phyloP scores from a whole-genome alignment of 2,329 filamentous ascomycete genomes.

The Podosphaera xanthii region DNA sequence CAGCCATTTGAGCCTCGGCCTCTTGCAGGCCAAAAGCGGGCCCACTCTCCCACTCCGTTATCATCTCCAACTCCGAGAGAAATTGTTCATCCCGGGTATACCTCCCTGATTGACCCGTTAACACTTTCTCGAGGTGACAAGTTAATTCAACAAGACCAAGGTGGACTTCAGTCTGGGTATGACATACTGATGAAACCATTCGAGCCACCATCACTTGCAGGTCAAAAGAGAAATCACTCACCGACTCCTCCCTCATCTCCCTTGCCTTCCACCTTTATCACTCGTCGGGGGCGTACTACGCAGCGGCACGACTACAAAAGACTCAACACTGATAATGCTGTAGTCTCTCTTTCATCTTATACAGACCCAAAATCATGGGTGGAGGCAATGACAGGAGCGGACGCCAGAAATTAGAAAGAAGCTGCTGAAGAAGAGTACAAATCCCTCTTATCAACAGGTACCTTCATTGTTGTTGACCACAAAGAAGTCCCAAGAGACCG shows the following conservation, averaged over 20 bases:
- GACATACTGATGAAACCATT: background rate
- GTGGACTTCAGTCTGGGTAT: background rate
- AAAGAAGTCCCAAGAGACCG: no score
- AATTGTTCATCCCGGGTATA: background rate
- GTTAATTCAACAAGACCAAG: background rate
- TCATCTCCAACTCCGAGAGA: background rate
- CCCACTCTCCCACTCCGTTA: background rate
- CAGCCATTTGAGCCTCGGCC: background rate
- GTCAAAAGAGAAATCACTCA: background rate
- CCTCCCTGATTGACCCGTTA: background rate
- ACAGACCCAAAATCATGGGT: background rate
- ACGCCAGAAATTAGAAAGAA: background rate
- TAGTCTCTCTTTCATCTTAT: background rate
- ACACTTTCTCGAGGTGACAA: background rate
- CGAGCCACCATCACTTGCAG: background rate
- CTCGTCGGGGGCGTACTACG: background rate
- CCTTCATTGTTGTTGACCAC: no score
- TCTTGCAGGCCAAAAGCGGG: background rate
- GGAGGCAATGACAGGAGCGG: background rate
- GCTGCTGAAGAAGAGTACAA: background rate
- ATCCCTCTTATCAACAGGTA: background rate
- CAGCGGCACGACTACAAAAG: background rate
- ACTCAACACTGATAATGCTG: background rate
- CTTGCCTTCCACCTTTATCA: background rate
- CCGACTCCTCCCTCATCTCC: background rate